Percentiles rank a stretch among this genome's conserved stretches.
phyloP scores from a whole-genome alignment of 768 basidiomycete species.

The Pisolithus orientalis region DNA sequence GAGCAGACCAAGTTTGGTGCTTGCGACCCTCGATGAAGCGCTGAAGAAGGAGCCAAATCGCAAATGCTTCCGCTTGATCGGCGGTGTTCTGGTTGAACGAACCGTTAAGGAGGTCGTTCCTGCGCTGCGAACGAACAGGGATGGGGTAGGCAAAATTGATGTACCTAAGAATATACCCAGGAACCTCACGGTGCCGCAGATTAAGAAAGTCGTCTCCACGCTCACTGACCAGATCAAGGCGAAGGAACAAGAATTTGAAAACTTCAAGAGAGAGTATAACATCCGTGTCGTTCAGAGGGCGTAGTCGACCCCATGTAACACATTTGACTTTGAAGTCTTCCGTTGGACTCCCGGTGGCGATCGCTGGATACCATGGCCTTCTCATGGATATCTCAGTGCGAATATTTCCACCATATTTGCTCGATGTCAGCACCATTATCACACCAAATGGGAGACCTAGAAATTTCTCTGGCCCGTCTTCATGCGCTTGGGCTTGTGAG shows the following conservation, averaged over 20 bases:
- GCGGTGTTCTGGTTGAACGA: constrained; percentile 91
- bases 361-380: background rate
- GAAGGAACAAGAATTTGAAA: constrained; percentile 79
- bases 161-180: background rate
- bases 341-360: background rate
- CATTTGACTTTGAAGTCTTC: background rate
- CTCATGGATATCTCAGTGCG: background rate
- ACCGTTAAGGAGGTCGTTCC: constrained; percentile 95
- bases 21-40: constrained; percentile 80
- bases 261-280: constrained; percentile 71
- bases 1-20: constrained; percentile 59
- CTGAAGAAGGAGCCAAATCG: constrained; percentile 79
- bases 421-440: background rate
- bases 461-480: background rate
- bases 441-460: background rate
- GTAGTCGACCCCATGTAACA: constrained; percentile 11
- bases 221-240: constrained; percentile 84
- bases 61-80: constrained; percentile 95
- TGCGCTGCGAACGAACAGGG: constrained; percentile 79
- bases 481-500: background rate
- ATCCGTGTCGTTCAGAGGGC: constrained; percentile 51
- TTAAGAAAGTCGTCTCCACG: constrained; percentile 70
- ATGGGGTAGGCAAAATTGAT: constrained; percentile 55
- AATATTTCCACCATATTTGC: background rate
- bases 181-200: constrained; percentile 40